phyloP scores from a whole-genome alignment of 352 stramenopile species.

The Phytophthora sp. region DNA sequence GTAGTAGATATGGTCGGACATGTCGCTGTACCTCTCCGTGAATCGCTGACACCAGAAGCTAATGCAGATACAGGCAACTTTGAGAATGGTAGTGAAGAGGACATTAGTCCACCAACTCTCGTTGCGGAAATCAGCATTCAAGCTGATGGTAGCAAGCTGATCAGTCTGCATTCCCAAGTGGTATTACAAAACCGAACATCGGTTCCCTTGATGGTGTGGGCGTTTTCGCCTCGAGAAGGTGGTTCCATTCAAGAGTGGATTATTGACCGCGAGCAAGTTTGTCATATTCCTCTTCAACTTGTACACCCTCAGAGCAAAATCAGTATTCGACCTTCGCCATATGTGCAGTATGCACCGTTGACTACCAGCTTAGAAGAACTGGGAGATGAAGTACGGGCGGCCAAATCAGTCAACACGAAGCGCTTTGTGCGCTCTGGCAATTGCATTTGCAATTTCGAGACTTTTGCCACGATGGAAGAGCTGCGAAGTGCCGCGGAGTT shows the following conservation, averaged over 20 bases:
- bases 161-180: conserved; percentile 87
- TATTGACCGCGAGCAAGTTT: conserved; percentile 84
- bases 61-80: conserved; percentile 41
- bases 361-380: conserved; percentile 84
- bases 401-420: conserved; percentile 79
- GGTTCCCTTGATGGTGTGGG: conserved; percentile 89
- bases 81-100: conserved; percentile 51
- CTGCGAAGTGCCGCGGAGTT: conserved; percentile 56
- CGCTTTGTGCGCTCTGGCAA: conserved; percentile 81
- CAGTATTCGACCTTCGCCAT: conserved; percentile 83
- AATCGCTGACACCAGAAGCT: conserved; percentile 36
- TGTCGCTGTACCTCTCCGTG: conserved; percentile 78
- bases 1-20: conserved; percentile 89
- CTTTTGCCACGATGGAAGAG: conserved; percentile 76
- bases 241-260: conserved; percentile 83
- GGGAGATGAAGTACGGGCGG: conserved; percentile 68
- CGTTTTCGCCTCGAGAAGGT: conserved; percentile 83
- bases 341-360: conserved; percentile 85
- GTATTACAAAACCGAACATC: conserved; percentile 88
- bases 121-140: conserved; percentile 90
- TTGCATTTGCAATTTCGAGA: conserved; percentile 85
- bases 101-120: conserved; percentile 71
- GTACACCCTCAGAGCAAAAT: conserved; percentile 90
- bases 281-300: conserved; percentile 81
- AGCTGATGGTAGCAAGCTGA: conserved; percentile 88